A percentile compares a stretch with the other conserved stretches of the same genome.
phyloP scores from a whole-genome alignment of 805 yeast species.

The Suhomyces pyralidae region DNA sequence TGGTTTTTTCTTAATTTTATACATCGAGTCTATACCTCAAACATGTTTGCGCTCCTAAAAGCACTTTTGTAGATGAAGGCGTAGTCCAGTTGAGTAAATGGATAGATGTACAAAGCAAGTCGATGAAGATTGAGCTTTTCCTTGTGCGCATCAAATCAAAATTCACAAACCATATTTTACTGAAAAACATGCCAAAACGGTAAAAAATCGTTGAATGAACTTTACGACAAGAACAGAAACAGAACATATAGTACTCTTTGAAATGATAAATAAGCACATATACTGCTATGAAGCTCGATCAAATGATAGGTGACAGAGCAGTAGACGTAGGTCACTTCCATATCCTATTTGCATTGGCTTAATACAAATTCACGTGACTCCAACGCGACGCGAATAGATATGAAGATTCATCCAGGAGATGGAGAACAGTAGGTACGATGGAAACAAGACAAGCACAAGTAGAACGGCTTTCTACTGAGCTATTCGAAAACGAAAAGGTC shows the following conservation, averaged over 20 bases:
- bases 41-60: neutral
- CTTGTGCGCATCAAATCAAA: no score
- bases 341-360: neutral
- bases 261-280: neutral
- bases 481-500: slow-evolving; percentile 20
- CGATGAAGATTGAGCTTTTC: neutral
- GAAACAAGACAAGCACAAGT: slow-evolving; percentile 25
- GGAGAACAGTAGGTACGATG: slow-evolving; percentile 28
- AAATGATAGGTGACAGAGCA: no score
- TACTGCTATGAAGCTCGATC: no score
- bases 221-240: no score
- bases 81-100: neutral
- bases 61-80: neutral
- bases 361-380: neutral
- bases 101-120: neutral
- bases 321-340: neutral
- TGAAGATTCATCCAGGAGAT: neutral
- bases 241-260: no score
- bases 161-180: no score
- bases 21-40: no score
- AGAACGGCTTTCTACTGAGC: slow-evolving; percentile 27
- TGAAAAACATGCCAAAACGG: neutral
- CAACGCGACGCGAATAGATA: neutral
- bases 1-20: neutral
- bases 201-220: no score